These are phyloP conservation scores for Fonsecaea pedrosoi DNA, from an alignment of 2,329 filamentous ascomycete species.

Conservation along the genomic window DNA sequence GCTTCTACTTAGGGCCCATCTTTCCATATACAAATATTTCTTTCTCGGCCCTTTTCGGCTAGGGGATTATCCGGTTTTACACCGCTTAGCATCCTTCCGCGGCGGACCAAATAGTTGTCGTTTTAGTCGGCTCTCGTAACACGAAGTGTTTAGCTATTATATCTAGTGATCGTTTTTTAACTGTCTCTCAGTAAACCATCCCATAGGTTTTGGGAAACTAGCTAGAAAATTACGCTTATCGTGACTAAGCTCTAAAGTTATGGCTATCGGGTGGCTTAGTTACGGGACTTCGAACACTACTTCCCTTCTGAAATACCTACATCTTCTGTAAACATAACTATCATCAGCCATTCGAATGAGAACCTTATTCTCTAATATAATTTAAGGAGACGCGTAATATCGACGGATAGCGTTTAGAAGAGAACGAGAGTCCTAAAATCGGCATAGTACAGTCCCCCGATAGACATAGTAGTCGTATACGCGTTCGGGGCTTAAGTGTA, in stretches of 20 bases:
- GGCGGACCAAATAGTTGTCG: background rate
- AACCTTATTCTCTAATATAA: constrained; percentile 18
- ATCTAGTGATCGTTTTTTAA: constrained; percentile 1
- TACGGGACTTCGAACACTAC: constrained; percentile 30
- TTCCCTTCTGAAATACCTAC: constrained; percentile 37
- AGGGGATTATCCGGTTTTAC: too few species aligned
- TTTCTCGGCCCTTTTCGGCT: too few species aligned
- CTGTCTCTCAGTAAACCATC: constrained; percentile 19
- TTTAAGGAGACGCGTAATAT: constrained; percentile 25
- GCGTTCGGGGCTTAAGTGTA: constrained; percentile 30
- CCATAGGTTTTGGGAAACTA: constrained; percentile 19
- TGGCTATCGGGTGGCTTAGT: constrained; percentile 29
- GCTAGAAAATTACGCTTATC: constrained; percentile 5
- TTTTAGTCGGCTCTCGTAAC: constrained; percentile 5
- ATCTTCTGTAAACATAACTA: constrained; percentile 31
- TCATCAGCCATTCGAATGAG: constrained; percentile 24
- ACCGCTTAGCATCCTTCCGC: too few species aligned
- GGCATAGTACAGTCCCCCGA: constrained; percentile 38
- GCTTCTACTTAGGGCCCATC: too few species aligned
- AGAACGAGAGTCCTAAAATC: constrained; percentile 20
- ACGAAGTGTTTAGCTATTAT: constrained; percentile 2
- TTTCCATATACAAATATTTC: too few species aligned
- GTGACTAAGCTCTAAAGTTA: constrained; percentile 5
- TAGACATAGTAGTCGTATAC: constrained; percentile 31
- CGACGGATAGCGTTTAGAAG: constrained; percentile 25